Base-by-base conservation (phyloP, 441 rosid species). In the Euphorbia celastroides region DNA sequence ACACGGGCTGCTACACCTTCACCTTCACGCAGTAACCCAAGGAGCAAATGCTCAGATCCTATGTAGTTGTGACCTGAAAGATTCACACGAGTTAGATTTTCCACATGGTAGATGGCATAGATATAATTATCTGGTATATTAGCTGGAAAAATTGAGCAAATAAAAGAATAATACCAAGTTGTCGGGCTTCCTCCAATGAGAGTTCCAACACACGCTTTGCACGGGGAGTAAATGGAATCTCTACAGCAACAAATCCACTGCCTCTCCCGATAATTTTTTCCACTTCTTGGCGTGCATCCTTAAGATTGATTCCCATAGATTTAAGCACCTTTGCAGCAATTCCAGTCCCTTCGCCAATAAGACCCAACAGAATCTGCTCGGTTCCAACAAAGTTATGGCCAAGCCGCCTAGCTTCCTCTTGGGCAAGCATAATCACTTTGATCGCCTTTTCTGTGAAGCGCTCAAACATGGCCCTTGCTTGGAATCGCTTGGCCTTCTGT, bases 1-100 rank as follows among this genome's bases (percentile, higher is more conserved):
- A 92, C 96, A 77, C 96, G 95, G n/a, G 97, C 99, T 26, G 99
- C 98, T 51, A 95, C 98, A 75, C 99, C 99, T 83, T 95, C 99
- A 60, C 99, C 99, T 82, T 95, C 99, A 19, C 97, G 92, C 60
- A 95, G 92, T 69, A 92, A 84, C 70, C 97, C 96, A 48, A 95
- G 96, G 72, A 95, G 89, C 78, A 95, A 82, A 75, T 95, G 99
- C 84, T 95, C 99, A 4, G 98, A 88, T 60, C 99, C 99, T 68
- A 95, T 95, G 69, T 95, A 92, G 79, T 90, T 92, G 77, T 92
- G 99, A 50, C 99, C 99, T 95, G 75, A 44, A 77, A 80, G 62
- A 51, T 75, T 51, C 57, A 72, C 19, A 31, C 34, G 66, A 48
- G 50, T 57, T 32, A 12, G 57, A 64, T 50, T 36, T 27, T 56